Conservation (phyloP, 257 asterid species). For the Solanum neorickii region DNA sequence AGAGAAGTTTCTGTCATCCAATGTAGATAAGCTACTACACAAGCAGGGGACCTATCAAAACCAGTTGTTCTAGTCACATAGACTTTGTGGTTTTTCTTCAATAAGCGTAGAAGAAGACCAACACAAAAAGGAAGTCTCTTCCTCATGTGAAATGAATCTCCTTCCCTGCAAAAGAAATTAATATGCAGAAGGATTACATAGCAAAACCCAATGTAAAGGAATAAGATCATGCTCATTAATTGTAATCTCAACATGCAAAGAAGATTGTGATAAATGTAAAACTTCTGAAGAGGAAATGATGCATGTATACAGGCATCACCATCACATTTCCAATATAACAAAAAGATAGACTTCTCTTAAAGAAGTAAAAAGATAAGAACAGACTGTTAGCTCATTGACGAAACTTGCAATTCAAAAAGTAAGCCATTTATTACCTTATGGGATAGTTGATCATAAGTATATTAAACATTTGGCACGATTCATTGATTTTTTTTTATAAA, state of each 20-base stretch:
- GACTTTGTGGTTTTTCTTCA: slow-evolving; percentile 79
- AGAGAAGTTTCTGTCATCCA: slow-evolving; percentile 99
- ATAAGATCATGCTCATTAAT: not conserved
- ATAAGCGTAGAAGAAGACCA: slow-evolving; percentile 80
- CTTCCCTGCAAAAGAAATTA: slow-evolving; percentile 49
- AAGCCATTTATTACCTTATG: slow-evolving; percentile 45
- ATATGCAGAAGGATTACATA: not conserved
- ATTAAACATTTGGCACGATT: slow-evolving; percentile 63
- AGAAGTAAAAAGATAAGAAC: not conserved
- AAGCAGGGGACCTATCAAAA: slow-evolving; percentile 83
- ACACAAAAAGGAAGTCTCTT: slow-evolving; percentile 87
- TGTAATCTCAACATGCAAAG: not conserved
- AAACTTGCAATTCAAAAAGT: not conserved
- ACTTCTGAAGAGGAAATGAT: not conserved
- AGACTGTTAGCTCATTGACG: not conserved
- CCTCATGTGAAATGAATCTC: slow-evolving; percentile 82
- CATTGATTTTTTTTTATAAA: slow-evolving; percentile 22
- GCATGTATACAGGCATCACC: not conserved
- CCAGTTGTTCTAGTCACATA: slow-evolving; percentile 92
- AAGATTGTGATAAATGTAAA: not conserved
- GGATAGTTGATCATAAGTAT: slow-evolving; percentile 88
- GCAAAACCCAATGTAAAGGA: not conserved
- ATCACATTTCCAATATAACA: not conserved
- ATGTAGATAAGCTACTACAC: slow-evolving; percentile 93
- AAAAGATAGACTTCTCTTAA: not conserved